Percentiles rank a stretch among this genome's conserved stretches.
These are phyloP conservation scores for Linanthus parryae DNA, from an alignment of 148 eudicot species.

Conservation along the genomic window DNA sequence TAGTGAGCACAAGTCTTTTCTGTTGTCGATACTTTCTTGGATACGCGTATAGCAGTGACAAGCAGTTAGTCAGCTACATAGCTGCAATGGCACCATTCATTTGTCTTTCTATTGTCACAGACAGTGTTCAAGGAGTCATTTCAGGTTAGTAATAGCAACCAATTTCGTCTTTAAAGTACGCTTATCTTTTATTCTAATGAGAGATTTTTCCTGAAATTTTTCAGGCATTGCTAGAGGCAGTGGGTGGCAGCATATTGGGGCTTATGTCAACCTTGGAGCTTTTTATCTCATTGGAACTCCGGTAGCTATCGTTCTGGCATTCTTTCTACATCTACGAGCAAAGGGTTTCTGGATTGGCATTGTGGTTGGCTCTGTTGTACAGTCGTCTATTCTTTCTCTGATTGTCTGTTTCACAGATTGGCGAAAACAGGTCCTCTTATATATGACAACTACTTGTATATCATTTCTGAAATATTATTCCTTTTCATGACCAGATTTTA, in stretches of 20 bases:
- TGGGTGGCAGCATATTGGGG: constrained; percentile 41
- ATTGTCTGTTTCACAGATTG: constrained; percentile 27
- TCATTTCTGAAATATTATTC: not conserved
- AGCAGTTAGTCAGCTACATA: constrained; percentile 24
- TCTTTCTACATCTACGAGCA: constrained; percentile 23
- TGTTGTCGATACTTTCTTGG: constrained; percentile 23
- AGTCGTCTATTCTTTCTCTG: constrained; percentile 18
- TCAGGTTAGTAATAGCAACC: constrained; percentile 16
- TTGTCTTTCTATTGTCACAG: constrained; percentile 25
- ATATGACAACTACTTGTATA: not conserved
- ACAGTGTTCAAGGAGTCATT: constrained; percentile 36
- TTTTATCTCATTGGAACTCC: constrained; percentile 48
- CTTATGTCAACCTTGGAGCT: constrained; percentile 32
- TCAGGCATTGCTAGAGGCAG: constrained; percentile 43
- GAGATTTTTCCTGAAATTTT: not conserved
- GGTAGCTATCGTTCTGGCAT: constrained; percentile 22
- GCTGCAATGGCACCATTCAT: constrained; percentile 29
- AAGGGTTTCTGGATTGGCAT: constrained; percentile 48
- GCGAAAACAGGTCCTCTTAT: constrained; percentile 29
- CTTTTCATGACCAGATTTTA: not conserved
- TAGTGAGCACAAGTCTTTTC: constrained; percentile 14
- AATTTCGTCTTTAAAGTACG: not conserved
- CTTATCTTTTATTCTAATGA: not conserved
- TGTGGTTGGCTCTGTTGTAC: constrained; percentile 25
- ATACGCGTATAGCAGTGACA: constrained; percentile 25